A percentile compares a stretch with the other conserved stretches of the same genome.
phyloP scores from a whole-genome alignment of 2,329 filamentous ascomycete genomes.

The Aureobasidium sp. region DNA sequence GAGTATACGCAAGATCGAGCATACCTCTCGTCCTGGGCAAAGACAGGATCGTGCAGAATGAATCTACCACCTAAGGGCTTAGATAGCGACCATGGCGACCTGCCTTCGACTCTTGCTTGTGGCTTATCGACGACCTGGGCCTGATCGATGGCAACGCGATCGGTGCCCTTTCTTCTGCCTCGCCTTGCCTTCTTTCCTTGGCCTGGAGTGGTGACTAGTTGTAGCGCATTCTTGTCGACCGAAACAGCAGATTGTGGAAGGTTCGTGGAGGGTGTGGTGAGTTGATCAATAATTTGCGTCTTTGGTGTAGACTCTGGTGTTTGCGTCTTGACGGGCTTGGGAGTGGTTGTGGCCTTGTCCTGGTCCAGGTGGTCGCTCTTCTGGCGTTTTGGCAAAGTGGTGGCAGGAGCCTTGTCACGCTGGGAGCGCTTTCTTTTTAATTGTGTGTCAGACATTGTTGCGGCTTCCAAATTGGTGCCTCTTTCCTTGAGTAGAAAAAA shows the following conservation, averaged over 20 bases:
- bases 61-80: slow-evolving; percentile 49
- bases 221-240: not conserved
- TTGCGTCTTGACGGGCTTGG: slow-evolving; percentile 11
- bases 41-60: slow-evolving; percentile 49
- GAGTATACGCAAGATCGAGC: slow-evolving; percentile 30
- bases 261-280: not conserved
- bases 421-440: slow-evolving; percentile 17
- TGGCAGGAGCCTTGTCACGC: slow-evolving; percentile 15
- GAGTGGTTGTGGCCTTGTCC: not conserved
- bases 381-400: slow-evolving; percentile 4
- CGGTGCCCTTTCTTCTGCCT: slow-evolving; percentile 9
- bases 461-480: not conserved
- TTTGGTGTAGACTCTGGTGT: slow-evolving; percentile 6
- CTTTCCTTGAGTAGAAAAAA: not conserved
- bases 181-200: not conserved
- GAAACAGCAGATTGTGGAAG: not conserved
- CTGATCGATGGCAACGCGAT: slow-evolving; percentile 8
- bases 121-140: slow-evolving; percentile 1
- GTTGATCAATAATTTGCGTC: not conserved
- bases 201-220: not conserved
- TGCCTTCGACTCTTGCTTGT: slow-evolving; percentile 5
- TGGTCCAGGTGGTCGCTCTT: slow-evolving; percentile 4
- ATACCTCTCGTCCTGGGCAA: slow-evolving; percentile 52
- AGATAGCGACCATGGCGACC: slow-evolving; percentile 40
- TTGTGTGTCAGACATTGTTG: slow-evolving; percentile 6